Conservation (phyloP, 2,329 filamentous ascomycete genomes). For the Calonectria pseudoturangicola region DNA sequence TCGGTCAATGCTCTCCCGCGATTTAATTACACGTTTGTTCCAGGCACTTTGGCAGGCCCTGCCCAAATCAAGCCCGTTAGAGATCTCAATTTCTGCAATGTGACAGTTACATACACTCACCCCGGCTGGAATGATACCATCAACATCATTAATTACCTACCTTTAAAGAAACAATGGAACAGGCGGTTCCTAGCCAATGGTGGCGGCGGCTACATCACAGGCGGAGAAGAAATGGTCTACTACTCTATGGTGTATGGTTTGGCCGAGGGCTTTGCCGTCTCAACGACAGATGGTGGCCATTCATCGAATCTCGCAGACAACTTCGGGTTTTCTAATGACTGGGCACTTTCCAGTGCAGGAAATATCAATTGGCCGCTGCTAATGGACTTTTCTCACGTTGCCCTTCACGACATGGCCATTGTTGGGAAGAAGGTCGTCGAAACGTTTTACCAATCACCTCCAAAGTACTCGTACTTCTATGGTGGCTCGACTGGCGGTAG, state of each 20-base stretch:
- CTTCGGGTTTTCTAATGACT: neutral
- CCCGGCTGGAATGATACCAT: neutral
- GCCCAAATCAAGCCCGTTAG: neutral
- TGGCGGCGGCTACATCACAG: neutral
- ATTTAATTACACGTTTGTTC: neutral
- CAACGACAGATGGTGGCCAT: neutral
- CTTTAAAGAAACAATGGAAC: neutral
- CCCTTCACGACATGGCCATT: neutral
- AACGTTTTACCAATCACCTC: neutral
- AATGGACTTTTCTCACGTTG: neutral
- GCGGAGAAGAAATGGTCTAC: neutral
- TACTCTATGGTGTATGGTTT: neutral
- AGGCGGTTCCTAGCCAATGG: neutral
- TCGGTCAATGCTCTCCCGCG: neutral
- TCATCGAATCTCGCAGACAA: neutral
- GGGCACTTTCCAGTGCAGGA: neutral
- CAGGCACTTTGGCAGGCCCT: neutral
- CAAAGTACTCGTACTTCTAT: neutral
- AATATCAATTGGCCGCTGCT: neutral
- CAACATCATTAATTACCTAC: neutral
- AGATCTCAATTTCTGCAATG: neutral
- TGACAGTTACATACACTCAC: neutral
- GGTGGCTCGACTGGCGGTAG: neutral
- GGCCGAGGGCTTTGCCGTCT: neutral
- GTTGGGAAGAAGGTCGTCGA: neutral